Evolutionary conservation across 2,329 filamentous ascomycete genomes (phyloP).

Genomic region (Xylaria sp.): DNA sequence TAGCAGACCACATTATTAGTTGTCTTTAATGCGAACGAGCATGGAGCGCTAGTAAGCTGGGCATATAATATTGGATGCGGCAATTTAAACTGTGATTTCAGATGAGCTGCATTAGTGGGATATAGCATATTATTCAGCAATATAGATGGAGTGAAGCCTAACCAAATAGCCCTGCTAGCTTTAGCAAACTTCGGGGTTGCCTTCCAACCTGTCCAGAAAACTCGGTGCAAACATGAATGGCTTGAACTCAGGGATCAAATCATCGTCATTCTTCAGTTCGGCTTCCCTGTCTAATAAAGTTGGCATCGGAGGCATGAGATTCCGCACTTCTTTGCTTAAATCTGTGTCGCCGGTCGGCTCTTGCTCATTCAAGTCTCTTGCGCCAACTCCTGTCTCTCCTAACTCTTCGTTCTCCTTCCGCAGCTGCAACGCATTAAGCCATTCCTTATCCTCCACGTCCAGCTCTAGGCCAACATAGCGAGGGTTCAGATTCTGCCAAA

Average conservation of each 20-base stretch:
- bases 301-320: neutral
- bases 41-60: slow-evolving; percentile 28
- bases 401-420: neutral
- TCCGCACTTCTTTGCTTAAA: neutral
- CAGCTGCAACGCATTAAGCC: neutral
- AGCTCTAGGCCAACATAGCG: neutral
- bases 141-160: too few species aligned
- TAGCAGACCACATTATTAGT: slow-evolving; percentile 13
- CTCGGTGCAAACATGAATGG: neutral
- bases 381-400: neutral
- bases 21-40: slow-evolving; percentile 26
- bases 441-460: neutral
- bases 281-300: neutral
- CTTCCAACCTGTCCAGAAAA: neutral
- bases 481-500: neutral
- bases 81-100: slow-evolving; percentile 19
- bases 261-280: neutral
- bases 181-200: neutral
- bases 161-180: neutral
- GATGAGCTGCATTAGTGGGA: slow-evolving; percentile 20
- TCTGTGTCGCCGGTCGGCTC: neutral
- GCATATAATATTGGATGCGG: slow-evolving; percentile 28
- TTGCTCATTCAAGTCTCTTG: neutral
- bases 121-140: too few species aligned
- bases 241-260: neutral